Base-by-base conservation (phyloP, 306 rosid species). In the Acacia acuminata region DNA sequence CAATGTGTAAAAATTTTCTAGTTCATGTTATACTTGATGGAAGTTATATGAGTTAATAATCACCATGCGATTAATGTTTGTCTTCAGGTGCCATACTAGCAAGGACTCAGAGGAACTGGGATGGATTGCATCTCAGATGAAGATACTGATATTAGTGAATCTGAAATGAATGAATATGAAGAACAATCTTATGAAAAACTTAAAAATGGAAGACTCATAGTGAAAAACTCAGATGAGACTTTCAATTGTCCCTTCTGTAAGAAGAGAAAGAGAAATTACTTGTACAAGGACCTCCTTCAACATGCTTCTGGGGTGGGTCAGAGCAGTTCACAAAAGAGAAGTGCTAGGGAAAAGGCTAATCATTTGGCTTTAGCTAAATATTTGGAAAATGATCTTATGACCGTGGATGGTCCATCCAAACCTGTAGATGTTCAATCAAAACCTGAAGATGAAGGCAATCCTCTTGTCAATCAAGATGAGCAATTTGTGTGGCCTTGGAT, bases 221-320 rank as follows among this genome's bases (percentile, higher is more conserved):
- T 93, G 80, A 89, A 86, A 92, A 78, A 55, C 82, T 82, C 91
- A 17, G 86, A 93, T 0, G 89, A 85, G 70, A 75, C 88, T 71
- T 89, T 91, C 63, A 75, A 71, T 84, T 96, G 99, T 85, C 99
- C 99, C 22, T 96, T 83, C 87, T 96, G 98, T 3, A 91, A 75
- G 77, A 93, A 74, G 86, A 96, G 67, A 81, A 96, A 87, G 77
- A 82, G 87, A 58, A 85, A 76, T 73, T 96, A 82, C 84, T 80
- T 77, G 69, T 86, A 86, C 67, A 86, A 86, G 76, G 98, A 96
- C 32, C 82, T 94, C 71, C 90, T 94, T 76, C 97, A 91, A 72
- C 99, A 96, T 88, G 97, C 99, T 74, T 82, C 97, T 71, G 99
- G 93, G 66, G 98, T 96, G 79, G 98, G 97, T 77, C 93, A 89